Conservation (phyloP, 257 asterid species). For the Salvia splendens region DNA sequence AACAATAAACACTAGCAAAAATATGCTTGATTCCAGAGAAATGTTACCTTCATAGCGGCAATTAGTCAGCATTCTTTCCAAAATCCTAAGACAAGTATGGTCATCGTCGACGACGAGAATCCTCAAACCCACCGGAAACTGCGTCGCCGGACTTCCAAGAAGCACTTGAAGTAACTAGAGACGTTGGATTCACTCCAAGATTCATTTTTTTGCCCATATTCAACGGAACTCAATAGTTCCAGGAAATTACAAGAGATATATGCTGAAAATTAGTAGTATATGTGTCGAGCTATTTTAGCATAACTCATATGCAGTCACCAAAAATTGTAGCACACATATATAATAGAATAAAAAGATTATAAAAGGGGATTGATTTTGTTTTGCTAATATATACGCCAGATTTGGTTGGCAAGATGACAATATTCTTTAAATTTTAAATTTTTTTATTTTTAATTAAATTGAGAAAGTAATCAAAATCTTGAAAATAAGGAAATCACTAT, state of each 20-base stretch:
- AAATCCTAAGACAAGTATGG: conserved; percentile 78
- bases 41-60: conserved; percentile 51
- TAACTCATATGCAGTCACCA: conserved; percentile 18
- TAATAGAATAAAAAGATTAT: conserved; percentile 10
- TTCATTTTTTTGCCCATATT: conserved; percentile 36
- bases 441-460: no score
- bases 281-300: conserved; percentile 5
- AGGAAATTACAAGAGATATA: conserved; percentile 10
- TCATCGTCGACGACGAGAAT: conserved; percentile 94
- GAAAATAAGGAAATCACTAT: no score
- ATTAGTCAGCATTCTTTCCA: conserved; percentile 78
- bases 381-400: no score
- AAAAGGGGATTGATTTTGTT: conserved; percentile 3
- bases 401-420: no score
- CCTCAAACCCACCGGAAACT: conserved; percentile 84
- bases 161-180: conserved; percentile 46
- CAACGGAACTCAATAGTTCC: conserved; percentile 25
- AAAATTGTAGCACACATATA: conserved; percentile 17
- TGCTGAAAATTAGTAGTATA: conserved; percentile 8
- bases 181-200: conserved; percentile 51
- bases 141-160: conserved; percentile 59
- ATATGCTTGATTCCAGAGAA: not conserved
- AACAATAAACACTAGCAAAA: no score
- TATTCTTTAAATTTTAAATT: no score
- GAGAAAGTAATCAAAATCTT: no score